Evolutionary conservation across 805 yeast genomes (phyloP).

Genomic region (Candida bentonensis): DNA sequence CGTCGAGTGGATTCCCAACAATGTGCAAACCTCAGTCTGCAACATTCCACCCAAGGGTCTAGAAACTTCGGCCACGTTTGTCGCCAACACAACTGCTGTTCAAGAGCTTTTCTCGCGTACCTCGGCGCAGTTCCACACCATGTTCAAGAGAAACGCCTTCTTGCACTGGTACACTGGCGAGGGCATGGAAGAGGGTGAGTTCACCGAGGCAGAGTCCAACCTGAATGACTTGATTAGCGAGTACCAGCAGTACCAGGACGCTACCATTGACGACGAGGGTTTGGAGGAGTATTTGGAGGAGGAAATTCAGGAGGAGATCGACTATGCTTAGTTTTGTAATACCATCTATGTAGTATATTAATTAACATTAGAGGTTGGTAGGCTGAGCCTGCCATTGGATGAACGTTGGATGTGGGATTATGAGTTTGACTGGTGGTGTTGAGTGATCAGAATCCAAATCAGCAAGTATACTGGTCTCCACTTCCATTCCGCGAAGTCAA

Average conservation of each 20-base stretch:
- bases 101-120: conserved; percentile 86
- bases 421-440: too few species aligned
- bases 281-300: conserved; percentile 44
- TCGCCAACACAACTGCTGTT: conserved; percentile 89
- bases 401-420: background rate
- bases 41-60: conserved; percentile 79
- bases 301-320: conserved; percentile 11
- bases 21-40: conserved; percentile 90
- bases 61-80: conserved; percentile 83
- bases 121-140: conserved; percentile 80
- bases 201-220: conserved; percentile 87
- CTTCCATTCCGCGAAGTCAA: too few species aligned
- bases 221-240: conserved; percentile 84
- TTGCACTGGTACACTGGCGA: conserved; percentile 93
- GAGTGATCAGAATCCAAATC: too few species aligned
- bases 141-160: conserved; percentile 91
- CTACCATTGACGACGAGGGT: conserved; percentile 65
- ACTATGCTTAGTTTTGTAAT: background rate
- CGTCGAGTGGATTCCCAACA: conserved; percentile 96
- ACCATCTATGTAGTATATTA: too few species aligned
- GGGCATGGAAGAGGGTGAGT: conserved; percentile 95
- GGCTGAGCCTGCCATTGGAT: too few species aligned
- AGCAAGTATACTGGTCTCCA: too few species aligned
- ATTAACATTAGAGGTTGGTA: too few species aligned
- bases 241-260: conserved; percentile 90